Evolutionary conservation across 2,329 filamentous ascomycete genomes (phyloP).

Genomic region (Rhytidhysteron rufulum): DNA sequence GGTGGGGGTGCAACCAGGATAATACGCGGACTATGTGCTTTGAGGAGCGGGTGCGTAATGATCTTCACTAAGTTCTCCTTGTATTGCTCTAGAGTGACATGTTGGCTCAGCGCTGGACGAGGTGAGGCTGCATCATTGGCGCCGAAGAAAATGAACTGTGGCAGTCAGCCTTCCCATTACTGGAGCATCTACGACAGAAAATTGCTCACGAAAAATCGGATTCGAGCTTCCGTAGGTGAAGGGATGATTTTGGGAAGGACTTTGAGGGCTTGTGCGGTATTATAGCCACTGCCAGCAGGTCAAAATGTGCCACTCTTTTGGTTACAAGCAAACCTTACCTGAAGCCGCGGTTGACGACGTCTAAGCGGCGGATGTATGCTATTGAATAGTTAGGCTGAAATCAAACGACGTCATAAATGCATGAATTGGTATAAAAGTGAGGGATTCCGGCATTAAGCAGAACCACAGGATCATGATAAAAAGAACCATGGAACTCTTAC

Average conservation of each 20-base stretch:
- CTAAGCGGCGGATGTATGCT: slow-evolving; percentile 74
- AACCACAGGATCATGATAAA: no score
- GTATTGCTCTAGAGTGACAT: slow-evolving; percentile 74
- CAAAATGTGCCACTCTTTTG: slow-evolving; percentile 3
- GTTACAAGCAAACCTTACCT: slow-evolving; percentile 41
- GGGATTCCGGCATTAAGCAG: no score
- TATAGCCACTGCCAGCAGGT: slow-evolving; percentile 63
- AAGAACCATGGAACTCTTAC: no score
- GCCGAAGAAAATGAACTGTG: slow-evolving; percentile 73
- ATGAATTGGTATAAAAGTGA: no score
- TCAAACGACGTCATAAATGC: no score
- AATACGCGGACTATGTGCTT: slow-evolving; percentile 67
- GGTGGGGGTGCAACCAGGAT: slow-evolving; percentile 81
- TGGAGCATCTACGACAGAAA: neutral
- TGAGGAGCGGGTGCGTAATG: slow-evolving; percentile 65
- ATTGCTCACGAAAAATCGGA: slow-evolving; percentile 61
- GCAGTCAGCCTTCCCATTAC: slow-evolving; percentile 8
- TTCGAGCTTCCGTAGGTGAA: slow-evolving; percentile 55
- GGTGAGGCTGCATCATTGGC: slow-evolving; percentile 83
- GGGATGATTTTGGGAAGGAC: slow-evolving; percentile 70
- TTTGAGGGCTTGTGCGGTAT: slow-evolving; percentile 68
- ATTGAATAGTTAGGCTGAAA: slow-evolving; percentile 9
- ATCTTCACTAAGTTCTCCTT: slow-evolving; percentile 68
- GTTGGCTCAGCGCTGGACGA: slow-evolving; percentile 61
- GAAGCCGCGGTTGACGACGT: slow-evolving; percentile 85